phyloP scores from a whole-genome alignment of 306 rosid genomes.

The Medicago arabica region DNA sequence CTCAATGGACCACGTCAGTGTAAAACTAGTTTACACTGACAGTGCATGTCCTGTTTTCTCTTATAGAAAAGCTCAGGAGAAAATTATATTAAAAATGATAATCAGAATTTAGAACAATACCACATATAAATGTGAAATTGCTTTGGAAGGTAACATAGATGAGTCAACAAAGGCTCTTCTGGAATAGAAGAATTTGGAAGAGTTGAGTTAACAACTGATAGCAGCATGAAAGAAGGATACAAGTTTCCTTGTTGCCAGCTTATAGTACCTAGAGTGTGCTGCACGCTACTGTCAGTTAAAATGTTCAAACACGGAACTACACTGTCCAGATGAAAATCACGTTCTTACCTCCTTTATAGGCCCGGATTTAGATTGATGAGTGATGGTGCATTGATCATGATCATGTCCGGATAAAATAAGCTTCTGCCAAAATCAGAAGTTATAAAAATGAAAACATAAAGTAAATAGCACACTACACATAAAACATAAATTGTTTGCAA shows the following conservation, averaged over 20 bases:
- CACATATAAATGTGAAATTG: constrained; percentile 75
- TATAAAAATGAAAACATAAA: neutral
- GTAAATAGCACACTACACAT: neutral
- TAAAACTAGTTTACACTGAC: neutral
- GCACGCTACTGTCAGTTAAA: constrained; percentile 56
- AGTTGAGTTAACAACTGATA: constrained; percentile 61
- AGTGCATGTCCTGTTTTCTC: neutral
- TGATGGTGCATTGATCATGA: constrained; percentile 81
- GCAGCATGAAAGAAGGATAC: constrained; percentile 85
- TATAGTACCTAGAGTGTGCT: constrained; percentile 85
- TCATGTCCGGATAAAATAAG: constrained; percentile 85
- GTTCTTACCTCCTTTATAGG: constrained; percentile 70
- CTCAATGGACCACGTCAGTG: neutral
- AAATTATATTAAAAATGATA: constrained; percentile 32
- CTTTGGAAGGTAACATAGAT: constrained; percentile 72
- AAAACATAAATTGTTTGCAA: constrained; percentile 8
- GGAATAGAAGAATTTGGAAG: constrained; percentile 57
- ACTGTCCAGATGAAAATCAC: constrained; percentile 35
- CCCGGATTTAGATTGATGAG: constrained; percentile 60
- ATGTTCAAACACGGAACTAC: constrained; percentile 32
- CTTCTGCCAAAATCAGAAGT: constrained; percentile 53
- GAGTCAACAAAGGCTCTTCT: constrained; percentile 61
- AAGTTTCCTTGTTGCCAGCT: constrained; percentile 94
- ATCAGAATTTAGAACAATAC: constrained; percentile 45
- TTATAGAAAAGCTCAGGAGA: constrained; percentile 1